phyloP scores from a whole-genome alignment of 345 rosid genomes.

The Linum lewisii region DNA sequence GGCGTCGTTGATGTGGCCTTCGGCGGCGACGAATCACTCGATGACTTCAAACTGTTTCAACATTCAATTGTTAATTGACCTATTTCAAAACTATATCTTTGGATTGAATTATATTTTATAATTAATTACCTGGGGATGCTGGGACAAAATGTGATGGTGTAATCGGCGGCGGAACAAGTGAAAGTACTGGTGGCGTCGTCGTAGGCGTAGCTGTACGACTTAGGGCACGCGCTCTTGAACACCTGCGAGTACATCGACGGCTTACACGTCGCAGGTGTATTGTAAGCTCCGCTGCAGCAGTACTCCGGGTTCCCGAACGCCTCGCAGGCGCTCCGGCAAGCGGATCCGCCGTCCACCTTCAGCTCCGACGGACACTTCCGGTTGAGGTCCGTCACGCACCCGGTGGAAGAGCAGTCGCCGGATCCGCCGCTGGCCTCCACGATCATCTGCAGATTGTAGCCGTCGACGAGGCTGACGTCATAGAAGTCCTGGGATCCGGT shows the following conservation, averaged over 20 bases:
- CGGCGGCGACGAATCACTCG: background rate
- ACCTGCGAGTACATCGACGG: slow-evolving; percentile 2
- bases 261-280: slow-evolving; percentile 3
- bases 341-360: background rate
- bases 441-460: slow-evolving; percentile 3
- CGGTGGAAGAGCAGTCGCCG: background rate
- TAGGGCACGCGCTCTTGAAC: slow-evolving; percentile 6
- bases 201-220: slow-evolving; percentile 5
- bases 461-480: slow-evolving; percentile 2
- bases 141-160: background rate
- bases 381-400: background rate
- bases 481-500: slow-evolving; percentile 5
- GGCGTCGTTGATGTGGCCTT: background rate
- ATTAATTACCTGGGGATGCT: background rate
- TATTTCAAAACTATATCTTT: background rate
- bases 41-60: background rate
- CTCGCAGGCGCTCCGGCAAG: slow-evolving; percentile 1
- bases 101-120: too few relatives aligned
- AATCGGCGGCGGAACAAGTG: slow-evolving; percentile 1
- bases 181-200: slow-evolving; percentile 4
- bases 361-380: slow-evolving; percentile 3
- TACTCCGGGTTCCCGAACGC: slow-evolving; percentile 7
- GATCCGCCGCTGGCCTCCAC: slow-evolving; percentile 5
- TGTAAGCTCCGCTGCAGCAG: background rate
- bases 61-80: too few relatives aligned